Conservation (phyloP, 768 basidiomycete genomes). For the Boletus sp. region DNA sequence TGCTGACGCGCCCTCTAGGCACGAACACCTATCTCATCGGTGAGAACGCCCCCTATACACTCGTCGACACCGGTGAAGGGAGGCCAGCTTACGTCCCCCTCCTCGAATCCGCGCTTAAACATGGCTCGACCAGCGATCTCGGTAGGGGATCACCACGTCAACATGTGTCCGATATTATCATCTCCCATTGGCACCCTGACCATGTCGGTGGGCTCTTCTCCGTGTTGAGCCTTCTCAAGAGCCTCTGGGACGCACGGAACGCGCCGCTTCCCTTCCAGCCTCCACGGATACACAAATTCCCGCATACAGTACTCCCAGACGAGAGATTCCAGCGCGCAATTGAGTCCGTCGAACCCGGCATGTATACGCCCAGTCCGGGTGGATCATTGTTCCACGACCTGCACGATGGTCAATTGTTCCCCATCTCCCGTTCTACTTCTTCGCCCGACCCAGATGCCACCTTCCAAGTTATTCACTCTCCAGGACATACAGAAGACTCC, state of each 20-base stretch:
- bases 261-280: conserved; percentile 48
- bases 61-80: conserved; percentile 84
- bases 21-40: conserved; percentile 91
- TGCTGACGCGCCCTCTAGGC: conserved; percentile 41
- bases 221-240: conserved; percentile 62
- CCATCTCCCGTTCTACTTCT: conserved; percentile 23
- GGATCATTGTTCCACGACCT: conserved; percentile 57
- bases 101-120: conserved; percentile 58
- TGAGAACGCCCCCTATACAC: conserved; percentile 61
- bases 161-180: conserved; percentile 81
- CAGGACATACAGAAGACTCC: conserved; percentile 89
- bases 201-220: conserved; percentile 74
- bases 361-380: conserved; percentile 42
- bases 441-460: conserved; percentile 1
- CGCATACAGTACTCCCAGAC: conserved; percentile 32
- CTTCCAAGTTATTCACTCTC: conserved; percentile 75
- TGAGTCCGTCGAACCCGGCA: conserved; percentile 37
- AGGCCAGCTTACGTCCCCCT: conserved; percentile 60
- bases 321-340: conserved; percentile 36
- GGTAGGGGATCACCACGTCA: conserved; percentile 1
- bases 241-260: conserved; percentile 57
- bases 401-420: conserved; percentile 50
- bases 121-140: conserved; percentile 26
- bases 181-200: conserved; percentile 90
- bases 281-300: conserved; percentile 76